These are phyloP conservation scores for Phaeotremella skinneri DNA, from an alignment of 768 basidiomycete species.

Conservation along the genomic window DNA sequence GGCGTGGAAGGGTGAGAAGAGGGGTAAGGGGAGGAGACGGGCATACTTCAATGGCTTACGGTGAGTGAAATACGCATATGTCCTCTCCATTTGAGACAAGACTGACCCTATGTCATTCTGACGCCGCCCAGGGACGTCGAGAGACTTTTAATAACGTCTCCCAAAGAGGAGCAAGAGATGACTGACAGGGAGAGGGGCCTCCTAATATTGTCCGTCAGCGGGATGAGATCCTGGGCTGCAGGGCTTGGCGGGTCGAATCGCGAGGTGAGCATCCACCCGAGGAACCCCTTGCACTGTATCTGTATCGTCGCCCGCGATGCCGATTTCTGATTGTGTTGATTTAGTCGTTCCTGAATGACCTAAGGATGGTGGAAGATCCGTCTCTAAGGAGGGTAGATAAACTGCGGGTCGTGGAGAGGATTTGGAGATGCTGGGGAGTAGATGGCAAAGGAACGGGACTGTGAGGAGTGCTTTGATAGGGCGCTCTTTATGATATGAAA, in stretches of 20 bases:
- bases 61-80: too few species aligned
- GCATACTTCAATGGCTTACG: slow-evolving; percentile 69
- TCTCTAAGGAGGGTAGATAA: slow-evolving; percentile 68
- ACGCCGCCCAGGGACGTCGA: slow-evolving; percentile 39
- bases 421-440: slow-evolving; percentile 82
- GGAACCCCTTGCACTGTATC: too few species aligned
- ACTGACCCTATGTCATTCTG: background rate
- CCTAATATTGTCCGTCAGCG: slow-evolving; percentile 45
- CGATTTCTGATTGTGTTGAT: background rate
- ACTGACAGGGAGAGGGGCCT: slow-evolving; percentile 45
- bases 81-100: background rate
- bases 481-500: too few species aligned
- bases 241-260: slow-evolving; percentile 37
- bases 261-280: slow-evolving; percentile 19
- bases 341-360: slow-evolving; percentile 77
- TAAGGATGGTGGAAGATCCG: slow-evolving; percentile 76
- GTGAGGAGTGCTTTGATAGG: too few species aligned
- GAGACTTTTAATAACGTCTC: slow-evolving; percentile 39
- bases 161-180: slow-evolving; percentile 44
- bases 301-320: background rate
- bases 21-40: slow-evolving; percentile 54
- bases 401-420: slow-evolving; percentile 71
- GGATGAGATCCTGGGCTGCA: slow-evolving; percentile 46
- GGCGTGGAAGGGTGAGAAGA: slow-evolving; percentile 62
- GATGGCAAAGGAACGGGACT: slow-evolving; percentile 22